A percentile compares a stretch with the other conserved stretches of the same genome.
These are phyloP conservation scores for Boeremia lycopersici DNA, from an alignment of 2,329 filamentous ascomycete species.

Conservation along the genomic window DNA sequence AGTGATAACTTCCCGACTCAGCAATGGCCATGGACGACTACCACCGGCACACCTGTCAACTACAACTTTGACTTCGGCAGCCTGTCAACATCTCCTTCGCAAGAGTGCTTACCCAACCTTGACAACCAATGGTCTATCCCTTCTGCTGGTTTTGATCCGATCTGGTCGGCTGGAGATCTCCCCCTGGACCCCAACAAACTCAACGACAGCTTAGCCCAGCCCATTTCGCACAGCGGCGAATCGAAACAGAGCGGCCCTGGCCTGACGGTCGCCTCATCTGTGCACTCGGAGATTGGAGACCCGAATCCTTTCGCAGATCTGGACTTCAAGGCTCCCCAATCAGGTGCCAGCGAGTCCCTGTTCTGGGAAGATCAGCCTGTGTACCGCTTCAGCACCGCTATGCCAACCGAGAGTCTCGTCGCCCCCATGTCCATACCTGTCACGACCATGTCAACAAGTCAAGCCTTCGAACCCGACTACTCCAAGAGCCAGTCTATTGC, in stretches of 20 bases:
- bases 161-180: slow-evolving; percentile 50
- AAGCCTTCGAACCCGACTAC: slow-evolving; percentile 39
- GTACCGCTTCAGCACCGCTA: slow-evolving; percentile 38
- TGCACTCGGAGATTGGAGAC: slow-evolving; percentile 50
- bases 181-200: slow-evolving; percentile 49
- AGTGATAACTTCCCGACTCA: slow-evolving; percentile 39
- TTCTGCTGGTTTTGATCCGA: slow-evolving; percentile 42
- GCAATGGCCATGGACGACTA: slow-evolving; percentile 45
- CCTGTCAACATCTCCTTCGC: slow-evolving; percentile 48
- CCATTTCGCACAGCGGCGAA: slow-evolving; percentile 50
- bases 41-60: slow-evolving; percentile 31
- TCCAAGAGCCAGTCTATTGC: slow-evolving; percentile 32
- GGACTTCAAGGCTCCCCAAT: slow-evolving; percentile 40
- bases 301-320: slow-evolving; percentile 41
- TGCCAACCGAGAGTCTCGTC: slow-evolving; percentile 29
- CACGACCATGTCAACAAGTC: slow-evolving; percentile 28
- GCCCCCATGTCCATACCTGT: slow-evolving; percentile 34
- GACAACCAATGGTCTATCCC: slow-evolving; percentile 45
- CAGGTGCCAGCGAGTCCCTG: slow-evolving; percentile 40
- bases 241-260: slow-evolving; percentile 49
- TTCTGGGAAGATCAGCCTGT: slow-evolving; percentile 48
- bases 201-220: slow-evolving; percentile 42
- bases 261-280: slow-evolving; percentile 49
- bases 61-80: slow-evolving; percentile 43
- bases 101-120: slow-evolving; percentile 44